Evolutionary conservation across 177 flowering plant genomes (phyloP).

Genomic region (Tripterygium wilfordii): DNA sequence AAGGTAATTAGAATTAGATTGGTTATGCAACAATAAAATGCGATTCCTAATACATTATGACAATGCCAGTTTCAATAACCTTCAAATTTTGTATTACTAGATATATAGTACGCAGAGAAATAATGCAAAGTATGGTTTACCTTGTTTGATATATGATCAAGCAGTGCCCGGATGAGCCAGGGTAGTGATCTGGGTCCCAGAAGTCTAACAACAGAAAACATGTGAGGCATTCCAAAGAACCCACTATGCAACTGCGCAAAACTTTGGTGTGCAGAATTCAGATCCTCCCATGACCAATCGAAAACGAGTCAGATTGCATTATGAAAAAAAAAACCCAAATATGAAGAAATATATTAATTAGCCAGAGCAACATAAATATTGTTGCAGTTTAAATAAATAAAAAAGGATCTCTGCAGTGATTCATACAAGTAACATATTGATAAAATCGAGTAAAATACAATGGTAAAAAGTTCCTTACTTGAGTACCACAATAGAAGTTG

Average conservation of each 20-base stretch:
- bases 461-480: constrained; percentile 41
- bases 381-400: too few species aligned
- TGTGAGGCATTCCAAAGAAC: constrained; percentile 92
- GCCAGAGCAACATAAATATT: too few species aligned
- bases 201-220: constrained; percentile 73
- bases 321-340: neutral
- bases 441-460: constrained; percentile 1
- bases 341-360: too few species aligned
- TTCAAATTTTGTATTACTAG: too few species aligned
- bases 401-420: too few species aligned
- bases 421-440: neutral
- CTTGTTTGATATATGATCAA: constrained; percentile 90
- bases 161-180: constrained; percentile 91
- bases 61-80: too few species aligned
- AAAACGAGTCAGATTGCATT: neutral
- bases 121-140: constrained; percentile 25
- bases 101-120: too few species aligned
- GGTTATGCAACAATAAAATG: too few species aligned
- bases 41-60: too few species aligned
- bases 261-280: constrained; percentile 91
- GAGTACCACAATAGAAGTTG: constrained; percentile 92
- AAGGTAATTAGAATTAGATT: too few species aligned
- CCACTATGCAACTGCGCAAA: constrained; percentile 83
- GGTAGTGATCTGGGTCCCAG: constrained; percentile 92
- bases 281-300: constrained; percentile 42